Base-by-base conservation (phyloP, 345 rosid genomes). In the Dimocarpus longan region DNA sequence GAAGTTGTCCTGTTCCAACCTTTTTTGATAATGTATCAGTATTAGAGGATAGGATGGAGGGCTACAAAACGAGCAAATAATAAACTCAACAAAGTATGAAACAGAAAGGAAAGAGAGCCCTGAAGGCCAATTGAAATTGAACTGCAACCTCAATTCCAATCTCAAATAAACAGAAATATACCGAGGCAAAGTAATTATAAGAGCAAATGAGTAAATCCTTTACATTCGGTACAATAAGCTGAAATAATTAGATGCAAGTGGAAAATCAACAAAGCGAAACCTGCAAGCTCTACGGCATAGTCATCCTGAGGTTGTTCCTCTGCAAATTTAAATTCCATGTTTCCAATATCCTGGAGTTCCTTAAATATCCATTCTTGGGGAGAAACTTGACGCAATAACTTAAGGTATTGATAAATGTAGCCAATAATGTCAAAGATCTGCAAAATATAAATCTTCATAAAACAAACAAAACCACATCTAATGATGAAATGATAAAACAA, bases 281-380 rank as follows among this genome's bases (percentile, higher is more conserved):
- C 99, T 85, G 99, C 91, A 80, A 96, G 99, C 75, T 91, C 91
- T 57, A 95, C 90, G 83, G 99, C 97, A 91, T 96, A 96, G 78
- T 93, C 98, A 89, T 94, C 99, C 82, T 91, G 98, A 79, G 97
- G 89, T 85, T 91, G 93, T 82, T 96, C 97, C 89, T 96, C 99
- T 43, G 96, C 94, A 88, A 90, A 96, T 80, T 90, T 90, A 54
- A 96, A 94, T 79, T 93, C 98, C 95, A 96, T 88, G 86, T 93
- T 93, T 56, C 91, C 95, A 82, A 96, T 96, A 87, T 93, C 94
- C 80, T 96, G 97, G 75, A 96, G 92, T 84, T 96, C 99, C 88
- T 94, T 93, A 80, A 94, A 96, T 86, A 96, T 94, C 99, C 99
- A 93, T 86, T 93, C 91, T 86, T 94, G 97, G 56, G 98, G 99